A percentile compares a stretch with the other conserved stretches of the same genome.
Conservation (phyloP, 176 grass and related monocot species). For the Alloteropsis semialata region DNA sequence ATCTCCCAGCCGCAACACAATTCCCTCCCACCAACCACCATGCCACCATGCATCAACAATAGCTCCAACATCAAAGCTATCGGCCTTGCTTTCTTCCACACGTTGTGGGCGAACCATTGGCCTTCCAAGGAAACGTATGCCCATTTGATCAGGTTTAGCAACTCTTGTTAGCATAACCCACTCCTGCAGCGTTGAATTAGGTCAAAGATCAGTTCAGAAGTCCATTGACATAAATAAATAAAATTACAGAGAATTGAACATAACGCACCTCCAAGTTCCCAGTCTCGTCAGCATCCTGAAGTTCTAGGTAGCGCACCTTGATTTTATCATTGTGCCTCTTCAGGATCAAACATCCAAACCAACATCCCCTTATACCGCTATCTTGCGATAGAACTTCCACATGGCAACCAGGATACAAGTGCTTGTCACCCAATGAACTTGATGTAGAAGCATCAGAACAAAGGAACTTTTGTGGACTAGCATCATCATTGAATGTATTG, state of each 20-base stretch:
- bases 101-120: slow-evolving; percentile 59
- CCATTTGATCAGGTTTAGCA: slow-evolving; percentile 60
- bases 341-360: slow-evolving; percentile 85
- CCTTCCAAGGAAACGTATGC: slow-evolving; percentile 52
- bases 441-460: slow-evolving; percentile 16
- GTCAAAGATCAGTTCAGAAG: neutral
- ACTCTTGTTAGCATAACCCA: slow-evolving; percentile 64
- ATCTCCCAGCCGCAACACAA: slow-evolving; percentile 46
- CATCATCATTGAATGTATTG: neutral
- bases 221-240: neutral
- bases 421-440: slow-evolving; percentile 24
- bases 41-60: slow-evolving; percentile 88
- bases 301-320: slow-evolving; percentile 76
- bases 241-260: neutral
- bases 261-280: slow-evolving; percentile 69
- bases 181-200: slow-evolving; percentile 50
- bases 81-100: neutral
- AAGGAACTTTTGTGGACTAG: neutral
- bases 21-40: slow-evolving; percentile 96
- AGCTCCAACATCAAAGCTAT: slow-evolving; percentile 51
- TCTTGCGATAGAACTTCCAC: slow-evolving; percentile 84
- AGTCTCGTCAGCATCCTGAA: slow-evolving; percentile 74
- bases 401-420: slow-evolving; percentile 55
- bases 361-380: slow-evolving; percentile 92
- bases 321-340: slow-evolving; percentile 69